Percentiles rank a stretch among this genome's conserved stretches.
These are phyloP conservation scores for Amanita brunnescens DNA, from an alignment of 768 basidiomycete genomes.

Conservation along the genomic window DNA sequence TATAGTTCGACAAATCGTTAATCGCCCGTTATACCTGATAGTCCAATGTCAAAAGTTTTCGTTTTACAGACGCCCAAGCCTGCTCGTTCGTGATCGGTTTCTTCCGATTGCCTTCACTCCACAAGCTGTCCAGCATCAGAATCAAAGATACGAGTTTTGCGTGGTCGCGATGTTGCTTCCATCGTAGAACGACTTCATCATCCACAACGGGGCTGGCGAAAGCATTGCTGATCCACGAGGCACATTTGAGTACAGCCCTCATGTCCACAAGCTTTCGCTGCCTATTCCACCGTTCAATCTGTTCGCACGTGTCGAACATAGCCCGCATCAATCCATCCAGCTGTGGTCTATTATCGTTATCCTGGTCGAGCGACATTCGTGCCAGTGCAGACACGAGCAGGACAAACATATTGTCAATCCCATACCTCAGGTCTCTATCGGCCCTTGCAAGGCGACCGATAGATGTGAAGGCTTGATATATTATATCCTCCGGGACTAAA, in stretches of 20 bases:
- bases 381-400: background rate
- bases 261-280: background rate
- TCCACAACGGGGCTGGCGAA: background rate
- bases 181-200: background rate
- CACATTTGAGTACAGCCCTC: background rate
- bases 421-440: background rate
- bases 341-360: background rate
- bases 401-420: background rate
- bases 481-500: background rate
- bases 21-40: background rate
- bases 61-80: background rate
- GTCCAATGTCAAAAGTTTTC: background rate
- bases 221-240: background rate
- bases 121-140: background rate
- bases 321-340: background rate
- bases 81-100: background rate
- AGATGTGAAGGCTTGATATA: background rate
- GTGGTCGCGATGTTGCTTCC: background rate
- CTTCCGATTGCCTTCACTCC: background rate
- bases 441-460: constrained; percentile 2
- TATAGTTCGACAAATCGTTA: too few relatives aligned
- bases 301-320: constrained; percentile 1
- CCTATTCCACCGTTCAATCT: background rate
- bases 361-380: background rate
- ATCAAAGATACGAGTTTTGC: background rate